phyloP scores from a whole-genome alignment of 805 yeast species.

The Teunomyces kruisii region DNA sequence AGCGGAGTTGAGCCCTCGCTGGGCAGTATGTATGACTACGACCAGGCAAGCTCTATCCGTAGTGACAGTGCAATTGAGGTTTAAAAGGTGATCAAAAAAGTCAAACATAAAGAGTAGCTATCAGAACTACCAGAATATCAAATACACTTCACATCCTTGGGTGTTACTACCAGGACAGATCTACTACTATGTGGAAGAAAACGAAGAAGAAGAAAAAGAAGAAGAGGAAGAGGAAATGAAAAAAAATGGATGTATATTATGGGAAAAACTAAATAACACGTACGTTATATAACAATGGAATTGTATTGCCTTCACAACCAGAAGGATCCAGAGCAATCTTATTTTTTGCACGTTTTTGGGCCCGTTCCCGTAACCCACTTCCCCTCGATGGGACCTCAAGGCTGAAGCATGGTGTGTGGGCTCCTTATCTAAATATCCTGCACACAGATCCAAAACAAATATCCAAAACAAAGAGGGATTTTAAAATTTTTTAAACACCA shows the following conservation, averaged over 20 bases:
- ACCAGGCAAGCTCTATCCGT: constrained; percentile 13
- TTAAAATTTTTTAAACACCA: constrained; percentile 1
- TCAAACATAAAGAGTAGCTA: too few species aligned
- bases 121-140: neutral
- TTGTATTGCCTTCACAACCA: too few species aligned
- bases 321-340: too few species aligned
- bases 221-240: neutral
- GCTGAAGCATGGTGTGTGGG: neutral
- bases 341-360: too few species aligned
- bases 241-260: constrained; percentile 2
- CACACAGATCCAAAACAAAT: neutral
- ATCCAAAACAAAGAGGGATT: constrained; percentile 1
- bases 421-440: constrained; percentile 1
- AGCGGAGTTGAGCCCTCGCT: constrained; percentile 15
- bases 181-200: too few species aligned
- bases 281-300: neutral
- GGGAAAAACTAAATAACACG: neutral
- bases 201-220: neutral
- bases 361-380: too few species aligned
- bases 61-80: constrained; percentile 6
- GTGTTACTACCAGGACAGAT: too few species aligned
- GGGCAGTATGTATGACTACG: constrained; percentile 13
- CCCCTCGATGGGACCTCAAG: too few species aligned
- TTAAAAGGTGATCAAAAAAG: neutral
- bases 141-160: too few species aligned